Evolutionary conservation across 2,329 filamentous ascomycete genomes (phyloP), one percentile per base, ranked within the genome.

Genomic region (Paracorniculantispora psalliotae): DNA sequence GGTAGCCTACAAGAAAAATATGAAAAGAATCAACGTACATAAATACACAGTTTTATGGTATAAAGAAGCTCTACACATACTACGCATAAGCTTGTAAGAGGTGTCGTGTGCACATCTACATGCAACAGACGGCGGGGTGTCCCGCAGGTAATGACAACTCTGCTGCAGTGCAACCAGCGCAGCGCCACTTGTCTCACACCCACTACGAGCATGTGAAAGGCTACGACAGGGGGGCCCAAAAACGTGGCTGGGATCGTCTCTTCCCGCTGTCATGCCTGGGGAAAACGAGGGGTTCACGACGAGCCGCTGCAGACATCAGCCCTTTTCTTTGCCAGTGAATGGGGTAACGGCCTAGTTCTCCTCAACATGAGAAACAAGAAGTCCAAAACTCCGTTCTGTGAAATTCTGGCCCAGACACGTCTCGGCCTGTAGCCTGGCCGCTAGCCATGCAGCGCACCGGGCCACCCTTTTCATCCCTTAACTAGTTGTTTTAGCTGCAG

Each of bases 201-300:
- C 54, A 2, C 54, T 25, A 12, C 10, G 33, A 43, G 25, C 44
- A 57, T 57, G 54, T 57, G 54, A 57, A 57, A 57, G 35, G 41
- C n/a, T 23, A 17, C 6, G 15, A 43, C 44, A 25, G 23, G 33
- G 12, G 17, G 19, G n/a, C n/a, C n/a, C n/a, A n/a, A n/a, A 19
- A 37, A 55, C 28, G 30, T 57, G 54, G 53, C 53, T 56, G 44
- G 53, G 54, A 57, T 57, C 54, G 23, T 37, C 33, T 43, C 47
- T 30, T 30, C 44, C 44, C n/a, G 46, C 54, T 57, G 23, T 17
- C 53, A 43, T 17, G 13, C 23, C 25, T 46, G 17, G 21, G 25
- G 19, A 21, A 47, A 13, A 25, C 21, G 33, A 49, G 23, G 21
- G 33, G 44, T 10, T 26, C 44, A 23, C 8, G 17, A 41, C 23